These are phyloP conservation scores for Phytophthora chlamydospora DNA, from an alignment of 352 stramenopile species.

Conservation along the genomic window DNA sequence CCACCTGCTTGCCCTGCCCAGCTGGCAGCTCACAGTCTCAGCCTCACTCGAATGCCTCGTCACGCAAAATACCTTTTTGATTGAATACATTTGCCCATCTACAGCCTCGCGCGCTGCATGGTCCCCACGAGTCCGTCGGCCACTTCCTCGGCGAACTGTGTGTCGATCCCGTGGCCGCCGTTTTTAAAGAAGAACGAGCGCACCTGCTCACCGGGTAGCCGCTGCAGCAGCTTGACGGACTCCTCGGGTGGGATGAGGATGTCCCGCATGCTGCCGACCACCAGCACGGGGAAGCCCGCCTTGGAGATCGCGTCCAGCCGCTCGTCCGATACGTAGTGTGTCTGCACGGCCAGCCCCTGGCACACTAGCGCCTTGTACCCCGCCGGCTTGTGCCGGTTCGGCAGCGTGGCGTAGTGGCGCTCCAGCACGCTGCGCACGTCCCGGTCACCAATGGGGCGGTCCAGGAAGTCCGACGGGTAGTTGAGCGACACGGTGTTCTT, in stretches of 20 bases:
- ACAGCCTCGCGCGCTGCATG: conserved; percentile 29
- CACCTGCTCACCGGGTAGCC: conserved; percentile 27
- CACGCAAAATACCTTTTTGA: not conserved
- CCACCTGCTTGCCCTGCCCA: too few relatives aligned
- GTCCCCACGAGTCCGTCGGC: conserved; percentile 30
- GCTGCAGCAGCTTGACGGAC: conserved; percentile 30
- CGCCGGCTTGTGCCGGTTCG: conserved; percentile 21
- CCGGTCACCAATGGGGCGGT: conserved; percentile 34
- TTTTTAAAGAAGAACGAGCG: conserved; percentile 35
- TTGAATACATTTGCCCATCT: conserved; percentile 1
- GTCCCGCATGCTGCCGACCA: conserved; percentile 48
- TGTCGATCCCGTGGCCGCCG: conserved; percentile 36
- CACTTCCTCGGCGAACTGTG: conserved; percentile 39
- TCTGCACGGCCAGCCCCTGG: conserved; percentile 37
- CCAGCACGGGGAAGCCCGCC: conserved; percentile 46
- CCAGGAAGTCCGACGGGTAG: conserved; percentile 47
- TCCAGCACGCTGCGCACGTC: conserved; percentile 30
- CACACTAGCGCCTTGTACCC: conserved; percentile 37
- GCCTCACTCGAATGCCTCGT: too few relatives aligned
- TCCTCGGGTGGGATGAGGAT: conserved; percentile 45
- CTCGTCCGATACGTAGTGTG: conserved; percentile 56
- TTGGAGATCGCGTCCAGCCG: conserved; percentile 40
- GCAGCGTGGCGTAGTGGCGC: conserved; percentile 26
- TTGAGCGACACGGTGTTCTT: conserved; percentile 43
- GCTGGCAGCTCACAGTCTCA: not conserved